A percentile compares a stretch with the other conserved stretches of the same genome.
Conservation (phyloP, 495 filamentous ascomycete species). For the Venustampulla echinocandica region DNA sequence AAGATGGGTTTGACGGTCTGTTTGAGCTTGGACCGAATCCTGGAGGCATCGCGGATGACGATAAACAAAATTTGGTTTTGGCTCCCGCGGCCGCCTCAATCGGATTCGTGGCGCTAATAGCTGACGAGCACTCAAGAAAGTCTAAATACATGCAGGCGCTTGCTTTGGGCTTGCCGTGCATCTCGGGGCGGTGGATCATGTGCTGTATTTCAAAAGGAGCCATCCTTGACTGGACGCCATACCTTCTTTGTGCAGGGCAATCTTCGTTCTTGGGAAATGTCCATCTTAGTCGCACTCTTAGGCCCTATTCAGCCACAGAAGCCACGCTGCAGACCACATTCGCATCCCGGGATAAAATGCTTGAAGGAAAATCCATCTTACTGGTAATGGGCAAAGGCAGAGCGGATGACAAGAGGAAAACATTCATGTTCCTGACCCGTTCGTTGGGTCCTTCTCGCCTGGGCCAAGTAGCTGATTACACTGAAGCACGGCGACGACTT, state of each 20-base stretch:
- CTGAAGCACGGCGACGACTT: slow-evolving; percentile 50
- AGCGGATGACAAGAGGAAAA: slow-evolving; percentile 47
- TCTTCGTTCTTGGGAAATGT: slow-evolving; percentile 68
- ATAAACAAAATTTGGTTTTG: slow-evolving; percentile 15
- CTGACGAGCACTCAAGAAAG: slow-evolving; percentile 78
- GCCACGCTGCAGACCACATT: slow-evolving; percentile 51
- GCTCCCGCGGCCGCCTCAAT: slow-evolving; percentile 41
- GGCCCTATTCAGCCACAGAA: slow-evolving; percentile 46
- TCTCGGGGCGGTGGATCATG: slow-evolving; percentile 71
- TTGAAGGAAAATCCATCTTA: slow-evolving; percentile 60
- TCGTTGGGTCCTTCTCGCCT: slow-evolving; percentile 66
- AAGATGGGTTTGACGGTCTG: slow-evolving; percentile 73
- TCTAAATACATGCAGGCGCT: slow-evolving; percentile 94
- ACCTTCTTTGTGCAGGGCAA: slow-evolving; percentile 80
- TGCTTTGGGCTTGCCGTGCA: slow-evolving; percentile 78
- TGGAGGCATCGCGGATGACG: slow-evolving; percentile 9
- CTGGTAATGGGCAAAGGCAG: slow-evolving; percentile 66
- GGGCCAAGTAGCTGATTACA: slow-evolving; percentile 52
- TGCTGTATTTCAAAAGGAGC: slow-evolving; percentile 53
- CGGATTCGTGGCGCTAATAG: slow-evolving; percentile 78
- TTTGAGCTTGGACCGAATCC: slow-evolving; percentile 43
- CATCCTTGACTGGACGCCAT: slow-evolving; percentile 66
- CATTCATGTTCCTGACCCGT: slow-evolving; percentile 62
- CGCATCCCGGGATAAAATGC: slow-evolving; percentile 45
- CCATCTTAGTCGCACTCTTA: slow-evolving; percentile 62